Evolutionary conservation across 2,329 filamentous ascomycete species (phyloP).

Genomic region (Fusarium bulbicola): DNA sequence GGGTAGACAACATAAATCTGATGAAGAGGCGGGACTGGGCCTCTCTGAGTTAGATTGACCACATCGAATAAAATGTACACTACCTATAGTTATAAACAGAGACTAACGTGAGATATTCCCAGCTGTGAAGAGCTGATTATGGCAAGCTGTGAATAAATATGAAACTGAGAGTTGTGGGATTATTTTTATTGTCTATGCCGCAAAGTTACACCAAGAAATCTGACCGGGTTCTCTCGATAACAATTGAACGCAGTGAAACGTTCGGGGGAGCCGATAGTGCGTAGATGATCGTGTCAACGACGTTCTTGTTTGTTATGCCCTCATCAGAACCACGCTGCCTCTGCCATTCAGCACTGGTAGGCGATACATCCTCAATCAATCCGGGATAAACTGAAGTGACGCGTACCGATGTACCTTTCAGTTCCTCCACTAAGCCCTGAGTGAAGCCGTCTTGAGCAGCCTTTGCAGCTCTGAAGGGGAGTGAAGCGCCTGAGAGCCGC

Average conservation of each 20-base stretch:
- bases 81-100: too few relatives aligned
- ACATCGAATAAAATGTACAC: too few relatives aligned
- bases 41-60: too few relatives aligned
- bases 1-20: too few relatives aligned
- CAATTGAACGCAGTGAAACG: not conserved
- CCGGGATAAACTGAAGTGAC: not conserved
- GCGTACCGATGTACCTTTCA: not conserved
- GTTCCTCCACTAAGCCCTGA: not conserved
- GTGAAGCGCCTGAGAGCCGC: not conserved
- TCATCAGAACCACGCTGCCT: not conserved
- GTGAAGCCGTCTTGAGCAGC: constrained; percentile 2
- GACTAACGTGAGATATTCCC: too few relatives aligned
- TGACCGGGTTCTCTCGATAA: not conserved
- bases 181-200: too few relatives aligned
- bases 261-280: not conserved
- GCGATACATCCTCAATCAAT: not conserved
- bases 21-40: too few relatives aligned
- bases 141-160: too few relatives aligned
- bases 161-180: too few relatives aligned
- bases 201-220: not conserved
- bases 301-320: not conserved
- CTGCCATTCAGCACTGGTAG: accelerated
- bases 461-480: not conserved
- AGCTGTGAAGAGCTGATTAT: too few relatives aligned
- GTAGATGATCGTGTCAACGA: not conserved